Conservation (phyloP, 805 yeast species). For the Tetrapisispora pingtungensis region DNA sequence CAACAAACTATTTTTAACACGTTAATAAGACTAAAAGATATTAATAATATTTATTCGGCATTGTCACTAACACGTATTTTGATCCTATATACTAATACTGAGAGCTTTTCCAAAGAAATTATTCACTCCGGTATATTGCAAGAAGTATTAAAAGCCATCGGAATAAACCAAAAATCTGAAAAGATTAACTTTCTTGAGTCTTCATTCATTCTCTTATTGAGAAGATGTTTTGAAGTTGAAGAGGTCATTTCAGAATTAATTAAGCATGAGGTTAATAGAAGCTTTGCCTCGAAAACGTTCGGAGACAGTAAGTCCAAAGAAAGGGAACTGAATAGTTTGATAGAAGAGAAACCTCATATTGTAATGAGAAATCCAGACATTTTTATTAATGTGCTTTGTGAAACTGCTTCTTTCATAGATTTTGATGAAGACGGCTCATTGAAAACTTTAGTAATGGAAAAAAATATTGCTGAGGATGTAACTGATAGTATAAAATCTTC, state of each 20-base stretch:
- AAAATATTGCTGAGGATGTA: conserved; percentile 13
- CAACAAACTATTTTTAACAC: conserved; percentile 34
- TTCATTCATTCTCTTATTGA: conserved; percentile 42
- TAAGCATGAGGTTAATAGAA: conserved; percentile 39
- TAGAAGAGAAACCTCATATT: conserved; percentile 43
- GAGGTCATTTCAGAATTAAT: conserved; percentile 41
- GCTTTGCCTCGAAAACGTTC: conserved; percentile 31
- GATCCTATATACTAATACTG: conserved; percentile 42
- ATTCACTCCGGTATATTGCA: conserved; percentile 39
- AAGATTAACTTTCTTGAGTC: conserved; percentile 36
- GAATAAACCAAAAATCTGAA: conserved; percentile 29
- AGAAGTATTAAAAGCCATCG: conserved; percentile 38
- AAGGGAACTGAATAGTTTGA: conserved; percentile 37
- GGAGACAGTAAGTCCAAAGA: conserved; percentile 26
- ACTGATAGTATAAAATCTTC: conserved; percentile 6
- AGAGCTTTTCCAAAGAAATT: conserved; percentile 32
- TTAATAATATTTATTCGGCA: conserved; percentile 40
- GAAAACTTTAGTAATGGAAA: conserved; percentile 19
- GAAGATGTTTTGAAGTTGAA: conserved; percentile 61
- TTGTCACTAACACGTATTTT: conserved; percentile 45
- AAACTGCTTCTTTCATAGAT: conserved; percentile 35
- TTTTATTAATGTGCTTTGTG: conserved; percentile 38
- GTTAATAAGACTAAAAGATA: conserved; percentile 33
- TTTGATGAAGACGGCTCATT: conserved; percentile 33
- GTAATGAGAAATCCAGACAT: conserved; percentile 38